Evolutionary conservation across 2,329 filamentous ascomycete genomes (phyloP).

Genomic region (Phoma sp.): DNA sequence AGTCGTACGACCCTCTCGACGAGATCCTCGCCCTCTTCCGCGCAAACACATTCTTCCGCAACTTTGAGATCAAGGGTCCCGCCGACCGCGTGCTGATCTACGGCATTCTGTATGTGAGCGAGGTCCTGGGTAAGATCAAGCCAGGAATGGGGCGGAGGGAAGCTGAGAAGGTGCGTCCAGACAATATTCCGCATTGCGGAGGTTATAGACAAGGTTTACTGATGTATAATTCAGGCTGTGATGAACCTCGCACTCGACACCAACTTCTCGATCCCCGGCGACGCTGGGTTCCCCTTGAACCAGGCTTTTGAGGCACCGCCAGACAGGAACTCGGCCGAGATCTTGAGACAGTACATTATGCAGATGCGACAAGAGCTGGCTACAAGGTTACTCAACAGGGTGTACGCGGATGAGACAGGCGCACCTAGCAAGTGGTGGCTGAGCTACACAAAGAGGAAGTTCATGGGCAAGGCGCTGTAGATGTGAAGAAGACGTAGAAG

Average conservation of each 20-base stretch:
- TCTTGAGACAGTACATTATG: conserved; percentile 84
- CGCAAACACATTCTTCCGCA: conserved; percentile 98
- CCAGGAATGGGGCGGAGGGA: conserved; percentile 71
- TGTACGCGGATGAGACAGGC: conserved; percentile 77
- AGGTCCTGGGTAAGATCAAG: conserved; percentile 88
- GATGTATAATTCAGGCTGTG: conserved; percentile 66
- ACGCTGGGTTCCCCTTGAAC: conserved; percentile 91
- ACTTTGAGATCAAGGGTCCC: conserved; percentile 98
- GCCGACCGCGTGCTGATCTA: conserved; percentile 95
- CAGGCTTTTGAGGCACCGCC: conserved; percentile 93
- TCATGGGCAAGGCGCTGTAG: conserved; percentile 83
- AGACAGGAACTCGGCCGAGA: conserved; percentile 88
- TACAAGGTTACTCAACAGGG: conserved; percentile 78
- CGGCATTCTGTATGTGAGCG: conserved; percentile 92
- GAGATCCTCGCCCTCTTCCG: conserved; percentile 93
- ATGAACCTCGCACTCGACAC: conserved; percentile 89
- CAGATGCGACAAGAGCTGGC: conserved; percentile 95
- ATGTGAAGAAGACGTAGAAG: not conserved
- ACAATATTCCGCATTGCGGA: not conserved
- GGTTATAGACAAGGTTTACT: not conserved
- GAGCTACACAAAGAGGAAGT: conserved; percentile 98
- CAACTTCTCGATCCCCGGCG: conserved; percentile 93
- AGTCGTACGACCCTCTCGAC: conserved; percentile 95
- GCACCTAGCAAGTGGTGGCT: conserved; percentile 88
- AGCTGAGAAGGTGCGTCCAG: conserved; percentile 66